Conservation (phyloP, 2,329 filamentous ascomycete species). For the Hypoxylon sp. region DNA sequence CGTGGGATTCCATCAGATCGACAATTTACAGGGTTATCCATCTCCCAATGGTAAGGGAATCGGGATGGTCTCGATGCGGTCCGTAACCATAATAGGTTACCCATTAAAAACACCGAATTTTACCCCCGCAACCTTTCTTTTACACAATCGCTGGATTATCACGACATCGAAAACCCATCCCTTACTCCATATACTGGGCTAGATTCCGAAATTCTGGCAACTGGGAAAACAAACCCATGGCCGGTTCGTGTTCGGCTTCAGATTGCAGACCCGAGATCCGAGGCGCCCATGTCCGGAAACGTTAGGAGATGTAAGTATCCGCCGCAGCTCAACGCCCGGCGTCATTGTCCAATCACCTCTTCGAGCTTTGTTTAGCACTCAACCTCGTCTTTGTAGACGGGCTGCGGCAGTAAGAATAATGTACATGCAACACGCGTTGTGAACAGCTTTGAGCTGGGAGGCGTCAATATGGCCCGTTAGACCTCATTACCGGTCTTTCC, state of each 20-base stretch:
- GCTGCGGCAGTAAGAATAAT: constrained; percentile 7
- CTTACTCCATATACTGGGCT: constrained; percentile 6
- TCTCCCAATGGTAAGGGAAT: constrained; percentile 26
- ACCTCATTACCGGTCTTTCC: constrained; percentile 4
- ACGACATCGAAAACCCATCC: constrained; percentile 18
- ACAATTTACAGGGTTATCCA: constrained; percentile 29
- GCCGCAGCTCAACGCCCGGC: constrained; percentile 18
- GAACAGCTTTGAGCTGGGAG: neutral
- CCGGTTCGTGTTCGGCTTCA: constrained; percentile 37
- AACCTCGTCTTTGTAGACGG: constrained; percentile 20
- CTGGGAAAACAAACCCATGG: constrained; percentile 14
- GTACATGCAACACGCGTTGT: constrained; percentile 5
- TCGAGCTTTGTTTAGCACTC: constrained; percentile 21
- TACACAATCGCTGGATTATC: constrained; percentile 24
- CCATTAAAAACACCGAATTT: constrained; percentile 16
- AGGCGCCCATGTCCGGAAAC: constrained; percentile 28
- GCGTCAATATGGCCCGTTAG: constrained; percentile 6
- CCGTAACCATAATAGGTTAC: constrained; percentile 2
- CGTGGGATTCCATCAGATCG: constrained; percentile 38
- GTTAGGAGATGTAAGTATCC: constrained; percentile 36
- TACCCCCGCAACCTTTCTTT: constrained; percentile 23
- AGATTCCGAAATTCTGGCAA: constrained; percentile 16
- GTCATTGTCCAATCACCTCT: constrained; percentile 31
- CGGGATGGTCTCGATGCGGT: constrained; percentile 20
- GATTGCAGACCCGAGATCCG: constrained; percentile 38